A percentile compares a stretch with the other conserved stretches of the same genome.
Evolutionary conservation across 2,329 filamentous ascomycete species (phyloP).

Genomic region (Fusarium humuli): DNA sequence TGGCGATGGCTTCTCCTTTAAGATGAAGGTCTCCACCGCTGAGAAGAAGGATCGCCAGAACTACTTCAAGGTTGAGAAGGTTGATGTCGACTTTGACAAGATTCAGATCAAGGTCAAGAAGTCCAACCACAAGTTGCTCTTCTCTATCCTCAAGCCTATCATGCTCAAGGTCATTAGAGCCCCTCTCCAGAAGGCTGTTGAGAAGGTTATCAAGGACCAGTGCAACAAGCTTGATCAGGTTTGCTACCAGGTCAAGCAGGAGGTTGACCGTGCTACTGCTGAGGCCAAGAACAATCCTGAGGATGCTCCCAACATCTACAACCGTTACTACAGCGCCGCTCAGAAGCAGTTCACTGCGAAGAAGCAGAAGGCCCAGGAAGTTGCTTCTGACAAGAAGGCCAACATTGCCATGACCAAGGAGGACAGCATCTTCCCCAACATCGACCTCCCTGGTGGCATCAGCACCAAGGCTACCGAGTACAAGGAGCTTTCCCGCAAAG

Average conservation of each 20-base stretch:
- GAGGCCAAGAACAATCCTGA: constrained; percentile 71
- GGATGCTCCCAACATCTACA: constrained; percentile 84
- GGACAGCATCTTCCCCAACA: constrained; percentile 88
- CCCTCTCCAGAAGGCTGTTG: constrained; percentile 85
- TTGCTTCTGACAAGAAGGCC: constrained; percentile 74
- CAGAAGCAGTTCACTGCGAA: constrained; percentile 79
- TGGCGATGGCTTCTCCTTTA: constrained; percentile 90
- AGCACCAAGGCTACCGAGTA: constrained; percentile 95
- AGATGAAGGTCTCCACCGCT: constrained; percentile 86
- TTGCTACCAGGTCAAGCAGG: constrained; percentile 81
- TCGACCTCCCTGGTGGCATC: constrained; percentile 84
- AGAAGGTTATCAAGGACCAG: constrained; percentile 88
- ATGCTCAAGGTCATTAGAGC: constrained; percentile 87
- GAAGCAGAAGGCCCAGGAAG: constrained; percentile 79
- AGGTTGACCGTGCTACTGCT: constrained; percentile 78
- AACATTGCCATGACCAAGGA: constrained; percentile 71
- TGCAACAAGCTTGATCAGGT: constrained; percentile 80
- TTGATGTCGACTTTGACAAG: constrained; percentile 83
- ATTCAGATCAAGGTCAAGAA: constrained; percentile 91
- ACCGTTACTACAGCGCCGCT: constrained; percentile 80
- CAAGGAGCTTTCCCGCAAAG: constrained; percentile 86
- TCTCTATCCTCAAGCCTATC: constrained; percentile 86
- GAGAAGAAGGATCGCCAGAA: constrained; percentile 80
- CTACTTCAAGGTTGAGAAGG: constrained; percentile 95
- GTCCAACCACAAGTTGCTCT: constrained; percentile 94